Evolutionary conservation across 176 grass and related monocot genomes (phyloP).

Genomic region (Bothriochloa decipiens): DNA sequence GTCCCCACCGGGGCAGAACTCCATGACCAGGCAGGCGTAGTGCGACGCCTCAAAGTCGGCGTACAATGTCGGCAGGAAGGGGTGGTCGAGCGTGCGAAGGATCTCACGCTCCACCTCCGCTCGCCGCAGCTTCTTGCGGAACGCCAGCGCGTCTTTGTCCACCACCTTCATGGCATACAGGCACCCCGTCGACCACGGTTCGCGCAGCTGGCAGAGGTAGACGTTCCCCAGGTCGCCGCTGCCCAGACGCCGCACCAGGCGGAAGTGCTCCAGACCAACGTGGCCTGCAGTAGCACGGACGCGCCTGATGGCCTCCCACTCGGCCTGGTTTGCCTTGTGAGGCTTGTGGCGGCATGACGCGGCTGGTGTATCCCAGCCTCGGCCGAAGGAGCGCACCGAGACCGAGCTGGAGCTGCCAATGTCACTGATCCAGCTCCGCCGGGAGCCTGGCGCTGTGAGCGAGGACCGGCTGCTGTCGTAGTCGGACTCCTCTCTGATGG

Average conservation of each 20-base stretch:
- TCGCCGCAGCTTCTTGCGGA: constrained; percentile 82
- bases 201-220: constrained; percentile 80
- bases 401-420: constrained; percentile 83
- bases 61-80: constrained; percentile 86
- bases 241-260: constrained; percentile 73
- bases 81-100: constrained; percentile 77
- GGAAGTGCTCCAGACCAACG: constrained; percentile 86
- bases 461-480: constrained; percentile 84
- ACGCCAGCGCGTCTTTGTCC: constrained; percentile 75
- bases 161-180: constrained; percentile 94
- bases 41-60: constrained; percentile 87
- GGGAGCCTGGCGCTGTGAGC: constrained; percentile 59
- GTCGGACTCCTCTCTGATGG: constrained; percentile 76
- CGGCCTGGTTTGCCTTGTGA: constrained; percentile 82
- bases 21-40: constrained; percentile 94
- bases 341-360: constrained; percentile 54
- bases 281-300: constrained; percentile 50
- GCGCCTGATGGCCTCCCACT: constrained; percentile 79
- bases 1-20: constrained; percentile 92
- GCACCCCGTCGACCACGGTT: constrained; percentile 54
- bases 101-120: constrained; percentile 89
- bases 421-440: constrained; percentile 83
- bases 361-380: constrained; percentile 14
- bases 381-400: constrained; percentile 55
- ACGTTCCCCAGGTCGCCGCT: constrained; percentile 91